These are phyloP conservation scores for Verticillium zaregamsianum DNA, from an alignment of 2,329 filamentous ascomycete species.

Conservation along the genomic window DNA sequence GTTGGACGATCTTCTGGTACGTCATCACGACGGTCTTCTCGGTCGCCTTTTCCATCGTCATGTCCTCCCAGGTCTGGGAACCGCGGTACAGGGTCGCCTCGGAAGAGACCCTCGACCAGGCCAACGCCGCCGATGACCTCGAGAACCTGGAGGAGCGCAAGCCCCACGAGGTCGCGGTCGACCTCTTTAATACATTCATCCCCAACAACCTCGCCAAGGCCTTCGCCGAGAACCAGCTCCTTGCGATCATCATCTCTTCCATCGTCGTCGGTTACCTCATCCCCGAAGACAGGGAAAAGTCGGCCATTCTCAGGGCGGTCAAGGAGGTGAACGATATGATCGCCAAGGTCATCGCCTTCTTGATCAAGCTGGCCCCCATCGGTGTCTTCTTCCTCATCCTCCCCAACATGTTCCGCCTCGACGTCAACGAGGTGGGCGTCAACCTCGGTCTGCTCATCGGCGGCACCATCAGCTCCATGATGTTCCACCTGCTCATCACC, in stretches of 20 bases:
- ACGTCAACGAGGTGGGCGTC: conserved; percentile 40
- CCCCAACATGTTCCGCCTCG: conserved; percentile 44
- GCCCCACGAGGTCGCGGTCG: conserved; percentile 38
- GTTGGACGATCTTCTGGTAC: conserved; percentile 46
- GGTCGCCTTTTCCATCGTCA: conserved; percentile 40
- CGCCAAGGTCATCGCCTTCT: conserved; percentile 38
- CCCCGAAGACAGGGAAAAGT: conserved; percentile 20
- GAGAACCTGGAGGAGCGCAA: conserved; percentile 12
- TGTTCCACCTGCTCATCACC: conserved; percentile 41
- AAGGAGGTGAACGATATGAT: conserved; percentile 45
- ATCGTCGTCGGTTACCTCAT: conserved; percentile 44
- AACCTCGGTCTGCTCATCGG: conserved; percentile 48
- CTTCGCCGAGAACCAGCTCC: conserved; percentile 40
- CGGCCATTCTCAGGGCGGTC: conserved; percentile 35
- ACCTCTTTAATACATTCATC: conserved; percentile 45
- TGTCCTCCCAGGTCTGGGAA: conserved; percentile 42
- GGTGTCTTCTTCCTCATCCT: conserved; percentile 52
- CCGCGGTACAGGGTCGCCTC: conserved; percentile 28
- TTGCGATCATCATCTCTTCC: conserved; percentile 40
- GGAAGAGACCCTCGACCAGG: background rate
- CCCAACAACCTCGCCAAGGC: conserved; percentile 42
- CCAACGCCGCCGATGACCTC: conserved; percentile 7
- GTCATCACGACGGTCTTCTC: conserved; percentile 44
- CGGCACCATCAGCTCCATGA: conserved; percentile 39
- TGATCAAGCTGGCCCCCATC: conserved; percentile 45